phyloP scores from a whole-genome alignment of 768 basidiomycete genomes.

The Trametes villosa region DNA sequence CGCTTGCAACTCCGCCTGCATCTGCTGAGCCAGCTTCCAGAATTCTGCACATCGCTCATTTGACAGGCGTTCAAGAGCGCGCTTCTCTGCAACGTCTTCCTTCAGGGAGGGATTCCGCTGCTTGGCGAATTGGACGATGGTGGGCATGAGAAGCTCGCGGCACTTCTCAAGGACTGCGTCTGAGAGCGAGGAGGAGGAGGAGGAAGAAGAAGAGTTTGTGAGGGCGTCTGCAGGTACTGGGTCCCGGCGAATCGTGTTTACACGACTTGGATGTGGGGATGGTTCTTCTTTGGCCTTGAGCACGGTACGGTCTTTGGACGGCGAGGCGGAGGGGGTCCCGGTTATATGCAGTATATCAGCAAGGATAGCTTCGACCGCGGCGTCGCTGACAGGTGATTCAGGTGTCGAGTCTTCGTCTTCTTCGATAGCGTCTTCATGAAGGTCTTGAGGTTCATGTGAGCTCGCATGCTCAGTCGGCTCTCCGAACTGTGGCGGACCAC shows the following conservation, averaged over 20 bases:
- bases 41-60: constrained; percentile 27
- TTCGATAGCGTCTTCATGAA: not conserved
- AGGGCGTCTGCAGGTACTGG: not conserved
- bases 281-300: too few species aligned
- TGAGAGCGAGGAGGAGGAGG: not conserved
- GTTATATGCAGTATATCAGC: constrained; percentile 1
- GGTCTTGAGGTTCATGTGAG: too few species aligned
- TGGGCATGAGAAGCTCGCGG: constrained; percentile 16
- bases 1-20: constrained; percentile 16
- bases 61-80: constrained; percentile 19
- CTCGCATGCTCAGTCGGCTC: not conserved
- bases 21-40: constrained; percentile 22
- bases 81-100: constrained; percentile 12
- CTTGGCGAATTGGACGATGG: constrained; percentile 13
- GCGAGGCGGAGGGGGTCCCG: not conserved
- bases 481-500: constrained; percentile 2
- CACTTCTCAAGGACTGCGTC: constrained; percentile 11
- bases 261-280: not conserved
- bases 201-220: not conserved
- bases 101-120: constrained; percentile 17
- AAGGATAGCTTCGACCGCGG: not conserved
- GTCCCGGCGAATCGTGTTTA: not conserved
- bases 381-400: not conserved
- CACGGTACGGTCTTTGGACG: too few species aligned
- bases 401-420: not conserved